phyloP scores from a whole-genome alignment of 805 yeast genomes.

The Candida boidinii region DNA sequence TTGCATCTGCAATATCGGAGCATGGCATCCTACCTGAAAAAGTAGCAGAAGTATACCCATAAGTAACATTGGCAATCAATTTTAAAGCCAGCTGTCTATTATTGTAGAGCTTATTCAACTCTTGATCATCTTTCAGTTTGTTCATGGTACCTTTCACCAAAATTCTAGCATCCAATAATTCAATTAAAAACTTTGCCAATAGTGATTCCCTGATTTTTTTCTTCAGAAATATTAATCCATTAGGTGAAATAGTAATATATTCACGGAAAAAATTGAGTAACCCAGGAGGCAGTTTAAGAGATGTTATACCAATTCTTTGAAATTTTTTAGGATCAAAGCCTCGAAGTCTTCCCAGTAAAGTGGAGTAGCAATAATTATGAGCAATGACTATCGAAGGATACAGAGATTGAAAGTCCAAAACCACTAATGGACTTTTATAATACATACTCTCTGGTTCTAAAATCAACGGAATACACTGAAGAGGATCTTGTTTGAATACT shows the following conservation, averaged over 20 bases:
- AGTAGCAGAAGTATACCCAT: slow-evolving; percentile 92
- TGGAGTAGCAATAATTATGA: slow-evolving; percentile 78
- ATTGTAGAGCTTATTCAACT: slow-evolving; percentile 48
- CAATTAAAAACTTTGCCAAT: slow-evolving; percentile 77
- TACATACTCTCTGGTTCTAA: slow-evolving; percentile 86
- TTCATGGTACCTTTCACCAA: slow-evolving; percentile 73
- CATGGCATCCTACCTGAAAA: slow-evolving; percentile 98
- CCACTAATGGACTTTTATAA: slow-evolving; percentile 84
- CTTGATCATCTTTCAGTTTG: slow-evolving; percentile 35
- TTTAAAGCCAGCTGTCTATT: slow-evolving; percentile 83
- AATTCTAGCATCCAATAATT: slow-evolving; percentile 70
- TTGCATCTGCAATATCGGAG: slow-evolving; percentile 89
- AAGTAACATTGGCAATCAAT: slow-evolving; percentile 88
- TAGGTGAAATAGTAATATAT: slow-evolving; percentile 68
- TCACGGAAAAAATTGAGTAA: slow-evolving; percentile 42
- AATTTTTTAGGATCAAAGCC: slow-evolving; percentile 35
- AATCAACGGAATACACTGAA: slow-evolving; percentile 82
- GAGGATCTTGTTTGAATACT: slow-evolving; percentile 76
- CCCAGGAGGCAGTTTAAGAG: slow-evolving; percentile 46
- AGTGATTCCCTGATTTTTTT: slow-evolving; percentile 58
- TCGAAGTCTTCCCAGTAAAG: slow-evolving; percentile 54
- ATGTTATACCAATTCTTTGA: slow-evolving; percentile 46
- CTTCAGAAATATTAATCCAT: slow-evolving; percentile 75
- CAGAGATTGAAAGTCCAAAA: slow-evolving; percentile 86
- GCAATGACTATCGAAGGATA: slow-evolving; percentile 93